Conservation (phyloP, 192 early-diverging fungal genomes). For the Rhizoclosmatium globosum region DNA sequence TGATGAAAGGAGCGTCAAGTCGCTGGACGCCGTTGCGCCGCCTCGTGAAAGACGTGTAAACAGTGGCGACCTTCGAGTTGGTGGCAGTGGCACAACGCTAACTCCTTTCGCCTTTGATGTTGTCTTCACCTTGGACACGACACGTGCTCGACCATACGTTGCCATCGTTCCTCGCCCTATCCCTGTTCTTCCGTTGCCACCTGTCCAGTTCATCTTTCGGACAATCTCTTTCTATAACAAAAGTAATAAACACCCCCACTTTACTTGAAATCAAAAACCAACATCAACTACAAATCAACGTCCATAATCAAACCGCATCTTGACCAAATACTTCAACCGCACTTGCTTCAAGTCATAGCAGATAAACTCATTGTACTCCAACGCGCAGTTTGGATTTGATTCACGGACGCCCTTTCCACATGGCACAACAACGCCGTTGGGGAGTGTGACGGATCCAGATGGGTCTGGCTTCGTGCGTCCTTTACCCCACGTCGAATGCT, state of each 20-base stretch:
- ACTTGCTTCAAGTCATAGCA: constrained; percentile 78
- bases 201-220: not conserved
- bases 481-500: constrained; percentile 72
- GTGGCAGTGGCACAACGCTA: not conserved
- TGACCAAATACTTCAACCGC: constrained; percentile 55
- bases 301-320: constrained; percentile 34
- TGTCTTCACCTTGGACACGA: not conserved
- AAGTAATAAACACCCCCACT: no score
- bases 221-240: no score
- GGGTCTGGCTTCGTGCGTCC: constrained; percentile 69
- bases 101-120: not conserved
- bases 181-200: not conserved
- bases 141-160: not conserved
- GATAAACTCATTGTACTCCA: constrained; percentile 82
- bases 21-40: not conserved
- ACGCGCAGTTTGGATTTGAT: constrained; percentile 26
- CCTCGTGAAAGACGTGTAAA: not conserved
- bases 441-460: constrained; percentile 41
- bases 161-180: not conserved
- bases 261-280: no score
- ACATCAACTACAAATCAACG: not conserved
- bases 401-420: constrained; percentile 48
- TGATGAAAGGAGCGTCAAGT: no score
- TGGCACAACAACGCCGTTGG: constrained; percentile 60
- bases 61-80: not conserved